Conservation (phyloP, 1,284 basidiomycete genomes). For the Phenoliferia sp. region DNA sequence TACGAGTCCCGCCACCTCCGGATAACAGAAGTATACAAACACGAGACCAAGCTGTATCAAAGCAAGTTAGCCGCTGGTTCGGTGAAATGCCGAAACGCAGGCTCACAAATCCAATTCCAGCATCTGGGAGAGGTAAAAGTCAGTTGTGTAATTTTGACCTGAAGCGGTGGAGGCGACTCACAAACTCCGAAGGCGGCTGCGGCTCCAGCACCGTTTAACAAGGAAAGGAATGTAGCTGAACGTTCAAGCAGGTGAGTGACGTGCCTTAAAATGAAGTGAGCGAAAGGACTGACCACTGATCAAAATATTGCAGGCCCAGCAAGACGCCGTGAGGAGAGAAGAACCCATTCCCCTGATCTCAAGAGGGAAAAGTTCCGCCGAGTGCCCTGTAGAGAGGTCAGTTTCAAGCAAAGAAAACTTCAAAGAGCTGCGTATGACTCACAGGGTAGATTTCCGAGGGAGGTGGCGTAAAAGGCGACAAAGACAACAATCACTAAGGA, state of each 20-base stretch:
- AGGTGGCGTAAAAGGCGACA: conserved; percentile 66
- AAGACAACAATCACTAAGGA: conserved; percentile 70
- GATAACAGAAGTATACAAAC: neutral
- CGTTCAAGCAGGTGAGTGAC: neutral
- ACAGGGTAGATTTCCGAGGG: conserved; percentile 71
- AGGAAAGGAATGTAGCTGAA: neutral
- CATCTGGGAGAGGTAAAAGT: neutral
- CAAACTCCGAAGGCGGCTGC: neutral
- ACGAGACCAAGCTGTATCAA: neutral
- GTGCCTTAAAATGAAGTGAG: neutral
- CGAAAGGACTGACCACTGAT: neutral
- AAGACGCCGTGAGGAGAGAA: conserved; percentile 64
- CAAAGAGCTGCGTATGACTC: neutral
- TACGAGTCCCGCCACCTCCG: neutral
- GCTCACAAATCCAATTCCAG: neutral
- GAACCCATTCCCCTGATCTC: conserved; percentile 69
- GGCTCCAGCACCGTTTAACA: neutral
- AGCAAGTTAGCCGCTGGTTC: neutral
- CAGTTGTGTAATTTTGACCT: too few species aligned
- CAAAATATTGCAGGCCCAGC: neutral
- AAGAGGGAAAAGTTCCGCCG: conserved; percentile 66
- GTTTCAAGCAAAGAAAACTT: neutral
- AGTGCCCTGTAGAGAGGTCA: conserved; percentile 50
- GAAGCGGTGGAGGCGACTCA: neutral
- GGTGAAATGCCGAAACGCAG: neutral